Base-by-base conservation (phyloP, 257 asterid species). In the Primulina eburnea region DNA sequence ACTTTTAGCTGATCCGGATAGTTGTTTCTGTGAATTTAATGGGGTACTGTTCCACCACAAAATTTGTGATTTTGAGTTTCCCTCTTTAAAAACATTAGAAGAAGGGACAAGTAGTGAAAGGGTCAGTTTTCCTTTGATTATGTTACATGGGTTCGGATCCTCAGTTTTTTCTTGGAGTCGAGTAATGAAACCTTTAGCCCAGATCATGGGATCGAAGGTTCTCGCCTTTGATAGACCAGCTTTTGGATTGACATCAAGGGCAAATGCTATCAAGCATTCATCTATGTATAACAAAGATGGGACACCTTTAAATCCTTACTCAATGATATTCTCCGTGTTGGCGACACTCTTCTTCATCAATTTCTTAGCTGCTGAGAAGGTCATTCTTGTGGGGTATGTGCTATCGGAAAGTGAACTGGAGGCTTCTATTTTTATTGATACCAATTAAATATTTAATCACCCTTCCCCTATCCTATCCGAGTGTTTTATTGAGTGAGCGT, bases 151-250 rank as follows among this genome's bases (percentile, higher is more conserved):
- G 4, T 90, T 93, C 80, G 99, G 97, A 73, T 95, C 99, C 80
- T 93, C 99, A 2, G 76, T 82, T 59, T 93, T 83, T 74, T 89
- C 99, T 3, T 93, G 99, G 99, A 75, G 72, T 77, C 86, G 88
- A 55, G 96, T 79, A 38, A 83, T 91, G 96, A 89, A 90, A 68
- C 89, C 88, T 67, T 77, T 93, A 71, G 87, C 96, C 2, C 75
- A 17, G 59, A 76, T 69, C 56, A 73, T 76, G 35, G 86, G 92
- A 53, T 81, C 92, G 7, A 89, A 89, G 84, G 92, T 89, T 75
- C 87, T 90, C 73, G 97, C 99, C 58, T 93, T 93, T 79, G 99
- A 93, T 71, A 86, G 99, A 77, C 99, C 99, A 12, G 97, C 97
- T 57, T 93, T 93, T 68, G 99, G 99, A 61, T 78, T 93, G 81